These are phyloP conservation scores for Starmerella sp. DNA, from an alignment of 805 yeast genomes.

Conservation along the genomic window DNA sequence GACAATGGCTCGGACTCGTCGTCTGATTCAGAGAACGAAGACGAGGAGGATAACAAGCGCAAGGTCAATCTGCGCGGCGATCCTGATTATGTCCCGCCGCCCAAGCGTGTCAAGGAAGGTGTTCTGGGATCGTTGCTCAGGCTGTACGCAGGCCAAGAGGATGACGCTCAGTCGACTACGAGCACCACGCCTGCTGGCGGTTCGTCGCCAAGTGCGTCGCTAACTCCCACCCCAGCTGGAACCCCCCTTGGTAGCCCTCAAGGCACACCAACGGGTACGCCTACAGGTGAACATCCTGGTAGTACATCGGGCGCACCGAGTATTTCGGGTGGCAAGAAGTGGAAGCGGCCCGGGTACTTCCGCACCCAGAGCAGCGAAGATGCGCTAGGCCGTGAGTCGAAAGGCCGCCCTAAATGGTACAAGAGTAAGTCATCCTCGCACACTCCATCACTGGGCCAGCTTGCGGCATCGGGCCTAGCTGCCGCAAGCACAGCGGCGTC, in stretches of 20 bases:
- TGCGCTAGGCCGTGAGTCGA: slow-evolving; percentile 14
- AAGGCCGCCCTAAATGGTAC: slow-evolving; percentile 26
- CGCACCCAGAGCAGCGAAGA: slow-evolving; percentile 22
- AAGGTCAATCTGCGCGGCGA: slow-evolving; percentile 24
- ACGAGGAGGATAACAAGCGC: slow-evolving; percentile 10
- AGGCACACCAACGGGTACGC: slow-evolving; percentile 5
- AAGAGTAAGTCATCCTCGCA: slow-evolving; percentile 21
- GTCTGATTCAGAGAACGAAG: slow-evolving; percentile 11
- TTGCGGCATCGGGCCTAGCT: slow-evolving; percentile 20
- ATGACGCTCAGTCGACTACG: slow-evolving; percentile 10
- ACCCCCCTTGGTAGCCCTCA: slow-evolving; percentile 6
- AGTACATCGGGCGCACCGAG: neutral
- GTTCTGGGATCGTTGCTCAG: slow-evolving; percentile 67
- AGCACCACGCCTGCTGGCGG: neutral
- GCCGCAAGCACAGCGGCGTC: slow-evolving; percentile 21
- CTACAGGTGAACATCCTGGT: neutral
- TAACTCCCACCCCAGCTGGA: slow-evolving; percentile 1
- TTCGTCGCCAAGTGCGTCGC: slow-evolving; percentile 7
- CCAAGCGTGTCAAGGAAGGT: slow-evolving; percentile 67
- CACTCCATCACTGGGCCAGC: slow-evolving; percentile 20
- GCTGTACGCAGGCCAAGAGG: slow-evolving; percentile 39
- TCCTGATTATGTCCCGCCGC: slow-evolving; percentile 46
- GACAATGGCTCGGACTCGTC: slow-evolving; percentile 1
- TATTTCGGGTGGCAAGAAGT: neutral
- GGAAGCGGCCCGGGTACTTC: slow-evolving; percentile 19